Percentiles rank a stretch among this genome's conserved stretches.
These are phyloP conservation scores for Aspergillus intermedius DNA, from an alignment of 2,329 filamentous ascomycete species.

Conservation along the genomic window DNA sequence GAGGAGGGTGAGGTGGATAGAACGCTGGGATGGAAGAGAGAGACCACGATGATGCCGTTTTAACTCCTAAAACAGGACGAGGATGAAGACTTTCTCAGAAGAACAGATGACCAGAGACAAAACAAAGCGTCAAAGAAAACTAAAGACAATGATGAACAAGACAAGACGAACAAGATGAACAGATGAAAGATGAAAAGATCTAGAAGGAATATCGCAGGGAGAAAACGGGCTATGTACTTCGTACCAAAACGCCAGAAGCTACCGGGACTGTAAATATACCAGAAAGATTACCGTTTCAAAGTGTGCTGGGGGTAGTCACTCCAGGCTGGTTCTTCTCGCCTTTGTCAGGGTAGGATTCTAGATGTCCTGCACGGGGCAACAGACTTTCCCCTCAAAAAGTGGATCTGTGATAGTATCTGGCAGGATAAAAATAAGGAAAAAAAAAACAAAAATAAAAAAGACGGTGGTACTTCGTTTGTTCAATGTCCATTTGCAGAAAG, in stretches of 20 bases:
- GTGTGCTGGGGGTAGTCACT: background rate
- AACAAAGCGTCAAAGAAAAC: conserved; percentile 6
- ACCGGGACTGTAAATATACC: conserved; percentile 7
- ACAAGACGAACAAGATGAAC: conserved; percentile 1
- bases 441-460: background rate
- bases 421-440: conserved; percentile 2
- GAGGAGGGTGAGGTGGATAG: background rate
- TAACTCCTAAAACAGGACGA: conserved; percentile 6
- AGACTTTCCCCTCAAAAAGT: conserved; percentile 7
- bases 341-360: conserved; percentile 19
- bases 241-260: conserved; percentile 4
- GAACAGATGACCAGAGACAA: conserved; percentile 3
- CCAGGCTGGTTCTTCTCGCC: conserved; percentile 1
- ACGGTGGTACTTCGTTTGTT: conserved; percentile 15
- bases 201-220: conserved; percentile 6
- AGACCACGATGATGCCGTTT: conserved; percentile 5
- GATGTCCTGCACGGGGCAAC: conserved; percentile 1
- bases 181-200: conserved; percentile 2
- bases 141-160: conserved; percentile 8
- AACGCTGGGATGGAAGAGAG: background rate
- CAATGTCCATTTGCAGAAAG: conserved; percentile 2
- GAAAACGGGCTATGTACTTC: conserved; percentile 3
- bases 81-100: conserved; percentile 24
- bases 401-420: conserved; percentile 16
- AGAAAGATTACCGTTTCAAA: conserved; percentile 2